Evolutionary conservation across 2,329 filamentous ascomycete species (phyloP).

Genomic region (Botryotinia calthae): DNA sequence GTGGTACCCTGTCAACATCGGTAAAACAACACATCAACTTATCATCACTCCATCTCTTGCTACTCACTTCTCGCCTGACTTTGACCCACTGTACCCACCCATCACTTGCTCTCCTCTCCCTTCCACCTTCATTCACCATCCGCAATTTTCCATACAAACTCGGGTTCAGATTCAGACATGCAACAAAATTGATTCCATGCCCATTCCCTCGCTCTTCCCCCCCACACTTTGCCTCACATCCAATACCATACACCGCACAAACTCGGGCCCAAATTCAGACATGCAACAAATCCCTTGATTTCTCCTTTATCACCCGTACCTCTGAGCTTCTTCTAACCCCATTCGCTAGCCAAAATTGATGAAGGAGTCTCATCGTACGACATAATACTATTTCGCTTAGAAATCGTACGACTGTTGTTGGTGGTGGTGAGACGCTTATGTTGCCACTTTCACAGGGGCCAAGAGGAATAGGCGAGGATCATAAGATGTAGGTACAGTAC

Average conservation of each 20-base stretch:
- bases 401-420: neutral
- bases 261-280: slow-evolving; percentile 2
- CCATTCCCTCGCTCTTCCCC: neutral
- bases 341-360: neutral
- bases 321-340: neutral
- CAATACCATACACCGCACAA: neutral
- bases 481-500: neutral
- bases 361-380: slow-evolving; percentile 3
- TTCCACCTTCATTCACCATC: neutral
- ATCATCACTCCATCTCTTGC: neutral
- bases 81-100: neutral
- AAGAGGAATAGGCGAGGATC: neutral
- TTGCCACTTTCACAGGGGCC: neutral
- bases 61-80: neutral
- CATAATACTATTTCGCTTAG: neutral
- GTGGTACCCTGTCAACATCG: neutral
- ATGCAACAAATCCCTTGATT: neutral
- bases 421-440: slow-evolving; percentile 4
- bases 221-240: neutral
- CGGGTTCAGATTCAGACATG: neutral
- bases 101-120: neutral
- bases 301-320: neutral
- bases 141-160: neutral
- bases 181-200: neutral
- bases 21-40: neutral